Evolutionary conservation across 805 yeast species (phyloP).

Genomic region (Maudiozyma saulgeensis): DNA sequence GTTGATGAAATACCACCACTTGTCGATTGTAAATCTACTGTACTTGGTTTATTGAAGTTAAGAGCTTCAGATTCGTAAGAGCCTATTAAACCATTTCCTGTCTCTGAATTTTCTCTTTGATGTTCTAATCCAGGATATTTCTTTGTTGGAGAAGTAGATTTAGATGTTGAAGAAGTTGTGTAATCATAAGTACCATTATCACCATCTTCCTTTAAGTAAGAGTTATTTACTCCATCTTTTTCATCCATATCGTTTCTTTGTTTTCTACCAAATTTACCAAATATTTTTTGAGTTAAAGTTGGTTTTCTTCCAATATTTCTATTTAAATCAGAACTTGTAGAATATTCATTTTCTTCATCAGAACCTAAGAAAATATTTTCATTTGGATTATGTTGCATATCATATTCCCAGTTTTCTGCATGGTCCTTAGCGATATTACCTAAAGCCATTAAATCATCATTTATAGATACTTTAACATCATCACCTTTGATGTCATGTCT

Average conservation of each 20-base stretch:
- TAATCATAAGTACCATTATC: constrained; percentile 4
- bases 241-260: constrained; percentile 6
- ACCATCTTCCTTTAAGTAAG: background rate
- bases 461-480: constrained; percentile 26
- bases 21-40: constrained; percentile 5
- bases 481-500: constrained; percentile 22
- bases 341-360: constrained; percentile 18
- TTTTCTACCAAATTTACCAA: constrained; percentile 17
- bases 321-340: constrained; percentile 8
- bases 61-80: constrained; percentile 15
- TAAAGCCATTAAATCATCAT: constrained; percentile 55
- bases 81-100: constrained; percentile 23
- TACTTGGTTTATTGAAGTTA: constrained; percentile 8
- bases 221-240: background rate
- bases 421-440: constrained; percentile 79
- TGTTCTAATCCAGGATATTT: constrained; percentile 19
- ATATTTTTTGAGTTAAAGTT: constrained; percentile 17
- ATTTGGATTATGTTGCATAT: constrained; percentile 30
- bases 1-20: background rate
- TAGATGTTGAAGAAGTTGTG: constrained; percentile 7
- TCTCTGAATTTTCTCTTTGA: constrained; percentile 22
- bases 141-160: constrained; percentile 6
- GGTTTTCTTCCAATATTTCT: constrained; percentile 30
- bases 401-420: constrained; percentile 61
- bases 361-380: constrained; percentile 17